Conservation (phyloP, 2,329 filamentous ascomycete genomes). For the Pseudogymnoascus sp. region DNA sequence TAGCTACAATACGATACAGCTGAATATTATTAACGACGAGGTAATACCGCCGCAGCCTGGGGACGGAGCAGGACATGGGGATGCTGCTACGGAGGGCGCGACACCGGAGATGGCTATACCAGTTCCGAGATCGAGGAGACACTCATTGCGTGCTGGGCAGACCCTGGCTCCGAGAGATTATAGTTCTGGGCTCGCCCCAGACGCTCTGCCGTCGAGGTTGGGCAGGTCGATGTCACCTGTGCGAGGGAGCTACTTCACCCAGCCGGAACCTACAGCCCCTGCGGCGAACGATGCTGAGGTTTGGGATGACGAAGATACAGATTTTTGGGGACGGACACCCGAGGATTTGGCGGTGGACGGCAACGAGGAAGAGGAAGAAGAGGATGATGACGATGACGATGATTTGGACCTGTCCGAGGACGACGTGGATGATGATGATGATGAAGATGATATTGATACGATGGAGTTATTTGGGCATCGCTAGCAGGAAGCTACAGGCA, state of each 20-base stretch:
- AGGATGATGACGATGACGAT: slow-evolving; percentile 24
- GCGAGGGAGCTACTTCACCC: slow-evolving; percentile 11
- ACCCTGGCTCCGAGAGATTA: slow-evolving; percentile 14
- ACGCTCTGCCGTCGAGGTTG: slow-evolving; percentile 20
- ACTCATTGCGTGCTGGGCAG: slow-evolving; percentile 1
- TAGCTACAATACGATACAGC: slow-evolving; percentile 61
- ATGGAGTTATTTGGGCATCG: slow-evolving; percentile 46
- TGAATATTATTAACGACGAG: slow-evolving; percentile 47
- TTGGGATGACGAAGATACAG: slow-evolving; percentile 39
- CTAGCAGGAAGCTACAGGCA: slow-evolving; percentile 20
- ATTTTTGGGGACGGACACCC: slow-evolving; percentile 41
- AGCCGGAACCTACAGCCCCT: slow-evolving; percentile 30
- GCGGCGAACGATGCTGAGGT: slow-evolving; percentile 38
- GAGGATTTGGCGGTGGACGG: slow-evolving; percentile 21
- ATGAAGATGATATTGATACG: slow-evolving; percentile 37
- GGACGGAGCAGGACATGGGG: slow-evolving; percentile 18
- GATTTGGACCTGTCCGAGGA: slow-evolving; percentile 33
- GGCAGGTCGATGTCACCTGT: slow-evolving; percentile 26
- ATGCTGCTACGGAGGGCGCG: slow-evolving; percentile 13
- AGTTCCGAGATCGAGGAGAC: neutral
- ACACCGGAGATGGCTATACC: slow-evolving; percentile 14
- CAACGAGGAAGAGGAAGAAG: slow-evolving; percentile 20
- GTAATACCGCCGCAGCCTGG: slow-evolving; percentile 19
- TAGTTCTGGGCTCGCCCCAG: slow-evolving; percentile 22
- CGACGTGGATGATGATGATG: slow-evolving; percentile 30